Evolutionary conservation across 345 rosid species (phyloP), one percentile per base, ranked within the genome.

Genomic region (Lepidium africanum): DNA sequence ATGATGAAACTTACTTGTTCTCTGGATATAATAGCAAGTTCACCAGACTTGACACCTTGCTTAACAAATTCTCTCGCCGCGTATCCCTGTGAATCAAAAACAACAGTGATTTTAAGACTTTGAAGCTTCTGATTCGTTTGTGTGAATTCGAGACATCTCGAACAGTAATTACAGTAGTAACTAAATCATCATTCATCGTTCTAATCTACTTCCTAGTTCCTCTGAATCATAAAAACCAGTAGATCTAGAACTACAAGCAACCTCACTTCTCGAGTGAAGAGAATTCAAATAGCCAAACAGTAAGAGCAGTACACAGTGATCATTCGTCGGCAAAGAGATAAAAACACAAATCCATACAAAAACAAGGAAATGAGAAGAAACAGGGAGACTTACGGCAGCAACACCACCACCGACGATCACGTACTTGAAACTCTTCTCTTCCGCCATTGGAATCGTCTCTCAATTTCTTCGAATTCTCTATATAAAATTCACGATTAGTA

Each of bases 41-140:
- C 92, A 13, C 94, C 96, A 27, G 92, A 87, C 66, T 83, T 80
- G 36, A 92, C 70, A 43, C 97, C 97, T 65, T 81, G 96, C 76
- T 82, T 85, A 1, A 58, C 71, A 59, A 92, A 92, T 79, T 92
- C 96, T 77, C 89, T 81, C 38, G 98, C 98, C 0, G 98, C 97
- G 79, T 92, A 90, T 71, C 98, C 79, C 79, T 76, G 25, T 12
- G 39, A 35, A 19, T 69, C 60, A 1, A 58, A 0, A 65, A 51
- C 47, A 40, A 17, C 37, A 45, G 42, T 2, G 17, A 38, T 23
- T 51, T 6, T 6, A 13, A 39, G 2, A 62, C 2, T 14, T 50
- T 10, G 46, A 51, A 51, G 33, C 43, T 59, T 27, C 13, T 37
- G 27, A 59, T 47, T 59, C 49, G 32, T 59, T 6, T 25, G 27